A percentile compares a stretch with the other conserved stretches of the same genome.
phyloP scores from a whole-genome alignment of 305 asterid species.

The Solanum aculeatissimum region DNA sequence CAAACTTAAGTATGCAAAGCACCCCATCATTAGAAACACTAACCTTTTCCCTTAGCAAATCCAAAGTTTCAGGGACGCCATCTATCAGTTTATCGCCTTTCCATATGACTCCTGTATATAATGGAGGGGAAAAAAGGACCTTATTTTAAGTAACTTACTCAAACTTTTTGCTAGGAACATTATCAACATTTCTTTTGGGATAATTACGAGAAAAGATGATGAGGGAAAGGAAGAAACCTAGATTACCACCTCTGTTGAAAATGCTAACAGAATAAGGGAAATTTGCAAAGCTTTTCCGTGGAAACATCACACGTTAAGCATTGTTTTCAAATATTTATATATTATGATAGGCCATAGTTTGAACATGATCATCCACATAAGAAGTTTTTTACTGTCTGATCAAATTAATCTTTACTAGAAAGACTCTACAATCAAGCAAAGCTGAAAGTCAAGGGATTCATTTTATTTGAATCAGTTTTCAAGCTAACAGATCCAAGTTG shows the following conservation, averaged over 20 bases:
- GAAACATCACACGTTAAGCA: background rate
- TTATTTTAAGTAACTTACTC: background rate
- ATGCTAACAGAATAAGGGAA: background rate
- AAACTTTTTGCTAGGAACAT: background rate
- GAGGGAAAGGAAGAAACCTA: background rate
- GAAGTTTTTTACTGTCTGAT: background rate
- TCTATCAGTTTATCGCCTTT: conserved; percentile 91
- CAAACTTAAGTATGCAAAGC: background rate
- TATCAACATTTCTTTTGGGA: background rate
- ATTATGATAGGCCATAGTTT: background rate
- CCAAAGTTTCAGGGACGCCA: conserved; percentile 98
- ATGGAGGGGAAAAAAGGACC: background rate
- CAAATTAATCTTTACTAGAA: background rate
- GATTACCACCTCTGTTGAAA: background rate
- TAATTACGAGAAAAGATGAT: background rate
- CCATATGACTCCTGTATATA: conserved; percentile 89
- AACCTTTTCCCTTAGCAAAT: conserved; percentile 90
- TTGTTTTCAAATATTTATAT: background rate
- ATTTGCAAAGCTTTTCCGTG: background rate
- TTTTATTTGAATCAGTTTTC: background rate
- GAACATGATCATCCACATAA: background rate
- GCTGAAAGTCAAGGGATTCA: background rate
- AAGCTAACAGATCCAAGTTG: background rate
- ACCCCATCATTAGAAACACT: conserved; percentile 1
- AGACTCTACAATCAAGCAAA: background rate